Evolutionary conservation across 306 rosid genomes (phyloP).

Genomic region (Hippophae rhamnoides): DNA sequence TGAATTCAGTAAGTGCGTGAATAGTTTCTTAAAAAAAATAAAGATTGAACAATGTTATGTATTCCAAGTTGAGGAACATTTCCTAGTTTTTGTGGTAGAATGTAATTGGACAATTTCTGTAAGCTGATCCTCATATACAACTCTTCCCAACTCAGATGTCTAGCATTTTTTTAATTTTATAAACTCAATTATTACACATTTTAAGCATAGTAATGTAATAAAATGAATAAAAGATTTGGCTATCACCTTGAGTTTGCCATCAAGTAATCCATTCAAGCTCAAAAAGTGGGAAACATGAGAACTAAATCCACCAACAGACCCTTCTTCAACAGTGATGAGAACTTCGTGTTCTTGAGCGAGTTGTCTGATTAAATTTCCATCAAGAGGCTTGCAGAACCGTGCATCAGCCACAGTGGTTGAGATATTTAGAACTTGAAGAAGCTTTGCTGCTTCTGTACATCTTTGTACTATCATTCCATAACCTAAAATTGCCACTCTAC

Average conservation of each 20-base stretch:
- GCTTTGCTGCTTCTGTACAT: conserved; percentile 32
- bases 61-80: neutral
- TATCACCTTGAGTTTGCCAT: conserved; percentile 54
- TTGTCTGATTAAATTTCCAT: conserved; percentile 33
- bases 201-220: no score
- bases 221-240: no score
- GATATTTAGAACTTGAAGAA: conserved; percentile 30
- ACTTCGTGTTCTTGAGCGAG: conserved; percentile 48
- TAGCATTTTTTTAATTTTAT: no score
- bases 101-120: no score
- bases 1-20: no score
- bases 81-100: no score
- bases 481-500: conserved; percentile 45
- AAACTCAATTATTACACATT: no score
- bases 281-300: conserved; percentile 65
- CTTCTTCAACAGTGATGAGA: conserved; percentile 61
- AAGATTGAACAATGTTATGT: no score
- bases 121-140: no score
- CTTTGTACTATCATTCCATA: conserved; percentile 40
- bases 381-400: conserved; percentile 53
- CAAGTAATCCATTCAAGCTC: conserved; percentile 41
- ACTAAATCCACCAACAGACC: conserved; percentile 62
- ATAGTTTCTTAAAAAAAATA: no score
- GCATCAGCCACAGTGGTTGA: conserved; percentile 47
- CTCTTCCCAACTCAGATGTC: no score